These are phyloP conservation scores for Melampsora americana DNA, from an alignment of 1,284 basidiomycete species.

Conservation along the genomic window DNA sequence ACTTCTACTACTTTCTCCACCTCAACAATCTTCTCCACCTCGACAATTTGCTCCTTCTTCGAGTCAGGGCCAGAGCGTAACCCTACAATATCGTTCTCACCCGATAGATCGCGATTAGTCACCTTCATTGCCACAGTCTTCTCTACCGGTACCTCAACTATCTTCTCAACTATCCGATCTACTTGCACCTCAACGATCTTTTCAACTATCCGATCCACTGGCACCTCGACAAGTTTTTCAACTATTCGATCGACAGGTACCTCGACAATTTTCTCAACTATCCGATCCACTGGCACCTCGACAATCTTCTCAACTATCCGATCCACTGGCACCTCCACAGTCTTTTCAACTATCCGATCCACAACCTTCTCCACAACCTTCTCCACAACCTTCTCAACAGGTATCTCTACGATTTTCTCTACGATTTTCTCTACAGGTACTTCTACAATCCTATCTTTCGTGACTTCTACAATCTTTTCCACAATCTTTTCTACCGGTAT, in stretches of 20 bases:
- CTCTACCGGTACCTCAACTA: slow-evolving; percentile 55
- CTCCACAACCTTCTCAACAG: slow-evolving; percentile 26
- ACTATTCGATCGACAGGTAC: slow-evolving; percentile 54
- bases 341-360: slow-evolving; percentile 52
- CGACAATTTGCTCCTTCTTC: slow-evolving; percentile 10
- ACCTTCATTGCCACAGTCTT: slow-evolving; percentile 34
- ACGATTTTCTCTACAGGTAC: slow-evolving; percentile 49
- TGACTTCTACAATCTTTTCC: slow-evolving; percentile 46
- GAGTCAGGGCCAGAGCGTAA: too few relatives aligned
- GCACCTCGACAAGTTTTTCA: slow-evolving; percentile 57
- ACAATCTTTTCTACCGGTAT: slow-evolving; percentile 56
- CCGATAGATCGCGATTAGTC: too few relatives aligned
- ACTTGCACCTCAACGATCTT: slow-evolving; percentile 50
- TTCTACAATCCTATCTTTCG: slow-evolving; percentile 47
- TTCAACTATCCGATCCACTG: slow-evolving; percentile 56
- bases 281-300: slow-evolving; percentile 48
- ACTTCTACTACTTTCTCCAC: slow-evolving; percentile 49
- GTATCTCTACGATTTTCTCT: not conserved
- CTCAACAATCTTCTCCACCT: slow-evolving; percentile 49
- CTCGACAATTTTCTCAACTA: slow-evolving; percentile 47
- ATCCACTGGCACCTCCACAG: slow-evolving; percentile 56
- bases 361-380: slow-evolving; percentile 49
- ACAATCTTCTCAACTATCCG: slow-evolving; percentile 47
- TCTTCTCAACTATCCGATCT: slow-evolving; percentile 49
- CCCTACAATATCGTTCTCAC: too few relatives aligned